A percentile compares a stretch with the other conserved stretches of the same genome.
Evolutionary conservation across 495 filamentous ascomycete genomes (phyloP).

Genomic region (Staphylotrichum tortipilum): DNA sequence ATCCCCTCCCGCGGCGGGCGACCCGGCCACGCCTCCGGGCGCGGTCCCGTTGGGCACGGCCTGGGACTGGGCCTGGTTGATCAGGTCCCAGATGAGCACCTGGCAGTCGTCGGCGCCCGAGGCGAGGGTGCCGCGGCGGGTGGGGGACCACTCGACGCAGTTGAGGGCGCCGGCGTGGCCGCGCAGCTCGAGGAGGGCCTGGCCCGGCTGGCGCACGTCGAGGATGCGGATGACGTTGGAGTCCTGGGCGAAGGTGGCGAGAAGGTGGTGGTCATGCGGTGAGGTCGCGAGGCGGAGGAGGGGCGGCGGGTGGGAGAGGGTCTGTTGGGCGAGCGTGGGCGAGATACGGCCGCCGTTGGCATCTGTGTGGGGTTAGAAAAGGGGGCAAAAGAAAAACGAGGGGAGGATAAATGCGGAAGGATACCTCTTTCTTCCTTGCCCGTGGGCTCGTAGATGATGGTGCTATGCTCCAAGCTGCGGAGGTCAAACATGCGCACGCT

Average conservation of each 20-base stretch:
- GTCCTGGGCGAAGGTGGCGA: constrained; percentile 93
- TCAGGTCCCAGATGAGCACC: constrained; percentile 88
- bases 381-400: not conserved
- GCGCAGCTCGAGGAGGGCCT: constrained; percentile 86
- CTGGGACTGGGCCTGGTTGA: constrained; percentile 33
- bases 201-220: constrained; percentile 92
- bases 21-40: not conserved
- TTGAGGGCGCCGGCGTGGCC: constrained; percentile 84
- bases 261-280: constrained; percentile 88
- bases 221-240: constrained; percentile 89
- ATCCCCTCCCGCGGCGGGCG: constrained; percentile 40
- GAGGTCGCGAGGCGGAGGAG: constrained; percentile 85
- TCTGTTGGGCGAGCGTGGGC: constrained; percentile 62
- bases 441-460: constrained; percentile 96
- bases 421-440: constrained; percentile 79
- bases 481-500: constrained; percentile 99
- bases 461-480: constrained; percentile 91
- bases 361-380: constrained; percentile 26
- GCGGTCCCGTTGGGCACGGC: not conserved
- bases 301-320: constrained; percentile 72
- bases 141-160: constrained; percentile 91
- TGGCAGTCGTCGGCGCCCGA: constrained; percentile 87
- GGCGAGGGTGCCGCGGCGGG: constrained; percentile 75
- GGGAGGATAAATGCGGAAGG: constrained; percentile 1
- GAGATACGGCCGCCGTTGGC: constrained; percentile 44